phyloP scores from a whole-genome alignment of 2,329 filamentous ascomycete species.

The Neopestalotiopsis sp. region DNA sequence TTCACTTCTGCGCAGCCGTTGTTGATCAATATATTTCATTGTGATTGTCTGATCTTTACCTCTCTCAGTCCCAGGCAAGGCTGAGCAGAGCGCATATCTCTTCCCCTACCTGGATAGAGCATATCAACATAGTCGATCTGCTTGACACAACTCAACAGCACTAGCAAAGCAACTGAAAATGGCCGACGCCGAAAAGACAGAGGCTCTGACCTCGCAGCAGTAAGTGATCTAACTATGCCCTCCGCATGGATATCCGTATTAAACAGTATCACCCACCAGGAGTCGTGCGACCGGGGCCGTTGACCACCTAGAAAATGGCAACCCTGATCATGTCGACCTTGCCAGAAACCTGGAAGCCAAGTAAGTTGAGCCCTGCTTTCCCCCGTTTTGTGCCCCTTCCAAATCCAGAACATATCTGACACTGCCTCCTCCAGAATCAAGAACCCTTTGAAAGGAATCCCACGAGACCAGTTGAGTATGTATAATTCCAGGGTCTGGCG shows the following conservation, averaged over 20 bases:
- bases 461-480: constrained; percentile 52
- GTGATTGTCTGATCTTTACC: not conserved
- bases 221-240: not conserved
- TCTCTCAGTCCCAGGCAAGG: not conserved
- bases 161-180: not conserved
- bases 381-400: not conserved
- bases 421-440: constrained; percentile 41
- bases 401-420: not conserved
- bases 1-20: not conserved
- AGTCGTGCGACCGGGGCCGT: constrained; percentile 30
- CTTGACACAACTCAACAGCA: not conserved
- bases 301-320: constrained; percentile 30
- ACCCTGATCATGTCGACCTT: constrained; percentile 42
- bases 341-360: constrained; percentile 48
- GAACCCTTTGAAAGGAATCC: constrained; percentile 55
- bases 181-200: not conserved
- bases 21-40: not conserved
- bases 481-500: not conserved
- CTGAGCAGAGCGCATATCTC: not conserved
- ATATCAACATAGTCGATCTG: not conserved
- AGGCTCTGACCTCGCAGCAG: not conserved
- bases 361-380: constrained; percentile 35
- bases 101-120: not conserved
- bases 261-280: not conserved
- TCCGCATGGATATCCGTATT: not conserved